Percentiles rank a stretch among this genome's conserved stretches.
Evolutionary conservation across 2,329 filamentous ascomycete species (phyloP).

Genomic region (Rosellinia necatrix): DNA sequence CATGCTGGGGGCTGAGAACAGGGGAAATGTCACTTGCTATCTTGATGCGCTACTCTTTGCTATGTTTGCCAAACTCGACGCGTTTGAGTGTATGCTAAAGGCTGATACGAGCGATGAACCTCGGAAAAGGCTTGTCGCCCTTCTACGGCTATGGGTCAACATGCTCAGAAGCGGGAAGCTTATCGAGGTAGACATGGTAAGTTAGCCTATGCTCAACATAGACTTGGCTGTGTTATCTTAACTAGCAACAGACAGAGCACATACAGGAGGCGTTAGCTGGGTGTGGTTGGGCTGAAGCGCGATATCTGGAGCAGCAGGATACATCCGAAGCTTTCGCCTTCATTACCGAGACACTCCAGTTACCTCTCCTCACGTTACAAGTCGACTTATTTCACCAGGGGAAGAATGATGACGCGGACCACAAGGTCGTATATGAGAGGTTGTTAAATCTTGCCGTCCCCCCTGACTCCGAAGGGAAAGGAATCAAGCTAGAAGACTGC

Average conservation of each 20-base stretch:
- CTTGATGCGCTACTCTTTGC: conserved; percentile 89
- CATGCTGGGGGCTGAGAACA: conserved; percentile 85
- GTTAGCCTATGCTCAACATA: conserved; percentile 31
- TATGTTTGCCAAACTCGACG: conserved; percentile 90
- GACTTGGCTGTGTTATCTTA: conserved; percentile 28
- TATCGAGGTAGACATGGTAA: conserved; percentile 82
- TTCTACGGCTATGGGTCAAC: conserved; percentile 91
- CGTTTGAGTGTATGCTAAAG: conserved; percentile 91
- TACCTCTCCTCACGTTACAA: conserved; percentile 87
- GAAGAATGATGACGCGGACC: conserved; percentile 82
- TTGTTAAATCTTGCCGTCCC: conserved; percentile 91
- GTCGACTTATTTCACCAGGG: conserved; percentile 95
- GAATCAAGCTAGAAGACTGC: conserved; percentile 85
- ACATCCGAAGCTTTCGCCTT: conserved; percentile 95
- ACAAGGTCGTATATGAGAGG: conserved; percentile 92
- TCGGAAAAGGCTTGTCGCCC: conserved; percentile 72
- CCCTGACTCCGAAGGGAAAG: conserved; percentile 69
- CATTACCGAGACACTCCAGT: conserved; percentile 84
- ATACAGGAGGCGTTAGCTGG: conserved; percentile 81
- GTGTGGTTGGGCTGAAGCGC: conserved; percentile 88
- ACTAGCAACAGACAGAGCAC: conserved; percentile 67
- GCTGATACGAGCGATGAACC: conserved; percentile 68
- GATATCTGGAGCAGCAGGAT: conserved; percentile 82
- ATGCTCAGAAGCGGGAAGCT: conserved; percentile 83
- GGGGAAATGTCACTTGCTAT: conserved; percentile 89